phyloP scores from a whole-genome alignment of 768 basidiomycete species.

The Sarcomyxa edulis region DNA sequence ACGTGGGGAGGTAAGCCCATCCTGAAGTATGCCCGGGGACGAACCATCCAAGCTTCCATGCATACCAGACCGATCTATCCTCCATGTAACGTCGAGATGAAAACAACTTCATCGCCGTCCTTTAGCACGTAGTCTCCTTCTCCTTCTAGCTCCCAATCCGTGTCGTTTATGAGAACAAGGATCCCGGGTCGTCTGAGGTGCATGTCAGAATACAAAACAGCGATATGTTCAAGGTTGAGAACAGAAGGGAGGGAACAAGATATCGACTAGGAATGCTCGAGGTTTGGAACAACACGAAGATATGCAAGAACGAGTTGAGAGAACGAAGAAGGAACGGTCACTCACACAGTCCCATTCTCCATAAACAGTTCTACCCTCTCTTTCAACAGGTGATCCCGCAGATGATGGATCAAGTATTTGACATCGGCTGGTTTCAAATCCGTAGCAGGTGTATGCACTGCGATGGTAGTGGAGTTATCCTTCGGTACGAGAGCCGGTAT shows the following conservation, averaged over 20 bases:
- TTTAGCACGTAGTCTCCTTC: constrained; percentile 82
- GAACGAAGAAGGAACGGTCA: constrained; percentile 10
- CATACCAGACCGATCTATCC: constrained; percentile 49
- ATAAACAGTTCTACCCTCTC: constrained; percentile 88
- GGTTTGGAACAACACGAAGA: too few relatives aligned
- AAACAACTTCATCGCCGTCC: constrained; percentile 84
- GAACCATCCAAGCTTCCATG: too few relatives aligned
- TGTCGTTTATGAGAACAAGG: constrained; percentile 93
- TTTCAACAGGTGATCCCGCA: constrained; percentile 72
- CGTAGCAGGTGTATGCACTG: constrained; percentile 8
- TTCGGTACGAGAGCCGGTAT: constrained; percentile 43
- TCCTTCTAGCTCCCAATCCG: constrained; percentile 97
- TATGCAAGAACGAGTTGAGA: background rate
- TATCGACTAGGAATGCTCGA: background rate
- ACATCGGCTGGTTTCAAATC: constrained; percentile 52
- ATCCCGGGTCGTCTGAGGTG: constrained; percentile 87
- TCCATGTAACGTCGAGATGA: constrained; percentile 95
- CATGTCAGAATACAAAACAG: background rate
- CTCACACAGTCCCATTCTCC: constrained; percentile 83
- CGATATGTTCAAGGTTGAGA: too few relatives aligned
- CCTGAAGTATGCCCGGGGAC: too few relatives aligned
- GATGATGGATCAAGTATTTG: constrained; percentile 70
- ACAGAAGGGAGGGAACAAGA: background rate
- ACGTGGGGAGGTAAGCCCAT: too few relatives aligned
- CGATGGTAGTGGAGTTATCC: constrained; percentile 24